phyloP scores from a whole-genome alignment of 2,329 filamentous ascomycete species.

The Ophiostoma piceae region DNA sequence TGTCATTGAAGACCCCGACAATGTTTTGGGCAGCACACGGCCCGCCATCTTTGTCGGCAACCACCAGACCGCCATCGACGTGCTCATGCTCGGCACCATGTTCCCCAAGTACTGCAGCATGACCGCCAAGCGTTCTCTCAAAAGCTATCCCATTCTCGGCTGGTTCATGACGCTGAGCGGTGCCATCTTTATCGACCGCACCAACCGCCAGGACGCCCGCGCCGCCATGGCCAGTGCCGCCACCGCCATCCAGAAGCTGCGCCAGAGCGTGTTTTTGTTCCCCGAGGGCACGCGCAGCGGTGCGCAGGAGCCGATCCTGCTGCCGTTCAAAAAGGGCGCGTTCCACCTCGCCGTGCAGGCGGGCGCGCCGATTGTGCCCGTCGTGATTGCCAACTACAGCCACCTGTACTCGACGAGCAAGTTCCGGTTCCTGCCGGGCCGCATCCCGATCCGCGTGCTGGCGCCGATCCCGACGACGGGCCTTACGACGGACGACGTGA shows the following conservation, averaged over 20 bases:
- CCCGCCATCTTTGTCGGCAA: constrained; percentile 91
- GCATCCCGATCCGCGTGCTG: constrained; percentile 70
- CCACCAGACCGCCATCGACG: constrained; percentile 94
- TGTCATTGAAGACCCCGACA: constrained; percentile 61
- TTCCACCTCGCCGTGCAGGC: constrained; percentile 95
- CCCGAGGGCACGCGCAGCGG: constrained; percentile 93
- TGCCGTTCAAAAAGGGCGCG: constrained; percentile 98
- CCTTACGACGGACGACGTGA: constrained; percentile 70
- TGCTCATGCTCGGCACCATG: constrained; percentile 80
- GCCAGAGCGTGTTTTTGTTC: constrained; percentile 79
- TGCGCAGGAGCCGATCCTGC: constrained; percentile 68
- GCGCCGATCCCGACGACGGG: constrained; percentile 72
- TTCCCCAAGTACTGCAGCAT: constrained; percentile 91
- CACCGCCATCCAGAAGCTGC: constrained; percentile 65
- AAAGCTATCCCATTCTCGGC: constrained; percentile 75
- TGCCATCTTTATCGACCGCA: constrained; percentile 91
- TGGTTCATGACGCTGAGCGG: constrained; percentile 91
- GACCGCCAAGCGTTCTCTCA: constrained; percentile 82
- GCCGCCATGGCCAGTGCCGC: constrained; percentile 82
- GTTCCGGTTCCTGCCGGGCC: constrained; percentile 60
- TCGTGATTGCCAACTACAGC: constrained; percentile 75
- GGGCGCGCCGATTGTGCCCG: constrained; percentile 84
- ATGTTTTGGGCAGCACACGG: constrained; percentile 57
- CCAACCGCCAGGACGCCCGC: constrained; percentile 74
- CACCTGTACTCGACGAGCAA: constrained; percentile 62